Conservation (phyloP, 306 rosid genomes). For the Prunus mira region DNA sequence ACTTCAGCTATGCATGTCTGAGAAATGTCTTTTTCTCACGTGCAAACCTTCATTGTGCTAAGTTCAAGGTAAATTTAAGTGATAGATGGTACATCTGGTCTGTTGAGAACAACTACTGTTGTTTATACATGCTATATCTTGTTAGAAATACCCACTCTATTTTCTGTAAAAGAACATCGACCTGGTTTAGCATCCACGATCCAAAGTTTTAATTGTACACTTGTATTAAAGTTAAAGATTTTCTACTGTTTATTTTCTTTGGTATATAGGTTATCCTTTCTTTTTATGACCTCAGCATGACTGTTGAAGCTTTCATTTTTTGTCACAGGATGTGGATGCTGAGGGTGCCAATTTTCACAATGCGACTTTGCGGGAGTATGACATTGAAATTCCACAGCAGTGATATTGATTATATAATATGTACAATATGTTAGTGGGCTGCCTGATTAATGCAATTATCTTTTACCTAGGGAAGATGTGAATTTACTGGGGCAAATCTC, state of each 20-base stretch:
- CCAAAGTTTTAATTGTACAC: background rate
- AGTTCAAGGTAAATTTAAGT: constrained; percentile 63
- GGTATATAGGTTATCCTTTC: background rate
- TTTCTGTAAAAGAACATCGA: background rate
- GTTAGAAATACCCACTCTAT: background rate
- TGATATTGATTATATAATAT: constrained; percentile 14
- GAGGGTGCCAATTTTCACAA: constrained; percentile 81
- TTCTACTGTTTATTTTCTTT: background rate
- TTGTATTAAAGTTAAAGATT: background rate
- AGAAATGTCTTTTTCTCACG: constrained; percentile 84
- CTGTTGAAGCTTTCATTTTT: background rate
- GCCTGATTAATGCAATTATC: constrained; percentile 41
- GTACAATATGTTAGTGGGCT: constrained; percentile 4
- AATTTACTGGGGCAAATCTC: constrained; percentile 93
- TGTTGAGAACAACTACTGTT: background rate
- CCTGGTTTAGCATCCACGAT: background rate
- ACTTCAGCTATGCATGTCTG: constrained; percentile 95
- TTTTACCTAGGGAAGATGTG: constrained; percentile 88
- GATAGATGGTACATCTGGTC: background rate
- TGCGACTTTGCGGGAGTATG: constrained; percentile 95
- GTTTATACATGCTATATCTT: background rate
- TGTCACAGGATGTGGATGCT: constrained; percentile 81
- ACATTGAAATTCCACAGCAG: constrained; percentile 16
- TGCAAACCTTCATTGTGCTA: constrained; percentile 85
- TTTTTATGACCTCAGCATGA: background rate